phyloP scores from a whole-genome alignment of 148 eudicot species.

The Rhododendron mucronatum region DNA sequence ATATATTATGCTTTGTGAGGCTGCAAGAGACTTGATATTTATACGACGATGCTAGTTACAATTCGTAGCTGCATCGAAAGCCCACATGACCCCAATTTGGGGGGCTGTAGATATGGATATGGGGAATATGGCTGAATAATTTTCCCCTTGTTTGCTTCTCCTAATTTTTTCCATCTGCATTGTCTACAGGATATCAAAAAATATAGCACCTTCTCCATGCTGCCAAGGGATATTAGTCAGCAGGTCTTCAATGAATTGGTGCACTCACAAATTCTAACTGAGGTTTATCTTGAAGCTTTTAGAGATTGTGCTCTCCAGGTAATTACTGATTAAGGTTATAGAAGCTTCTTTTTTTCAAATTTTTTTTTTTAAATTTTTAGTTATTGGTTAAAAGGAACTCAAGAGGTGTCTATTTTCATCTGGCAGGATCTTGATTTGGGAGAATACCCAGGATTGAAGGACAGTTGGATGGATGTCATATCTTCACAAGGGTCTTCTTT shows the following conservation, averaged over 20 bases:
- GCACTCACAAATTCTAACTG: slow-evolving; percentile 39
- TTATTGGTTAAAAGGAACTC: neutral
- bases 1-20: neutral
- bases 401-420: neutral
- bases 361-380: neutral
- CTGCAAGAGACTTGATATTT: neutral
- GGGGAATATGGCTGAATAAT: neutral
- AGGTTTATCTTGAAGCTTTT: slow-evolving; percentile 48
- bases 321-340: neutral
- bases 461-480: slow-evolving; percentile 69
- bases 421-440: slow-evolving; percentile 58
- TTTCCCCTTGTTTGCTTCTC: neutral
- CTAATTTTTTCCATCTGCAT: neutral
- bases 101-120: neutral
- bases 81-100: neutral
- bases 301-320: slow-evolving; percentile 78
- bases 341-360: neutral
- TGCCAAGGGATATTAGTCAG: slow-evolving; percentile 75
- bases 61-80: neutral
- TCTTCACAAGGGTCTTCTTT: slow-evolving; percentile 66
- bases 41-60: neutral
- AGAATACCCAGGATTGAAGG: slow-evolving; percentile 55
- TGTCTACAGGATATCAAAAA: slow-evolving; percentile 43
- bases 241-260: slow-evolving; percentile 66
- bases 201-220: slow-evolving; percentile 44